These are phyloP conservation scores for Periconia sp. DNA, from an alignment of 2,329 filamentous ascomycete species.

Conservation along the genomic window DNA sequence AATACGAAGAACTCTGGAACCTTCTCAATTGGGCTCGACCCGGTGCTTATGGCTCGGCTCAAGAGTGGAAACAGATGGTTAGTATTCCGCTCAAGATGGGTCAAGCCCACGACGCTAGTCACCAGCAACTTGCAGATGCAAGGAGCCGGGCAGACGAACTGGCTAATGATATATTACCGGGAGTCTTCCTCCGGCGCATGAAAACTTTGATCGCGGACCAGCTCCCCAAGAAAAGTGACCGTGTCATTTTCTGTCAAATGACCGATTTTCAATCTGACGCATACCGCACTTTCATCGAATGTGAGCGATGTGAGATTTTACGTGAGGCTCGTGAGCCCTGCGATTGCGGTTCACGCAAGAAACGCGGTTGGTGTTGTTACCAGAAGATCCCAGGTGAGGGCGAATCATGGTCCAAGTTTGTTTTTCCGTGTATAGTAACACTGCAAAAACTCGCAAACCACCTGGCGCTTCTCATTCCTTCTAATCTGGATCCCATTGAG, in stretches of 20 bases:
- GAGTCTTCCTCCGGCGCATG: conserved; percentile 89
- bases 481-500: conserved; percentile 62
- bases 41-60: conserved; percentile 65
- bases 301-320: conserved; percentile 69
- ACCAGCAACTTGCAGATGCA: conserved; percentile 77
- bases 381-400: conserved; percentile 56
- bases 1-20: conserved; percentile 96
- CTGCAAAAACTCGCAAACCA: conserved; percentile 92
- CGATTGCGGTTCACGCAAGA: conserved; percentile 67
- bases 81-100: conserved; percentile 79
- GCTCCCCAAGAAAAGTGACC: conserved; percentile 90
- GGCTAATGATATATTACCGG: conserved; percentile 82
- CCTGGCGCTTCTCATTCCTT: conserved; percentile 81
- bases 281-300: conserved; percentile 79
- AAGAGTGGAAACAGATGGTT: conserved; percentile 78
- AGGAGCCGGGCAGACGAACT: conserved; percentile 81
- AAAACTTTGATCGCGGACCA: conserved; percentile 91
- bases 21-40: conserved; percentile 96
- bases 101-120: conserved; percentile 88
- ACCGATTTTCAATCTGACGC: conserved; percentile 78
- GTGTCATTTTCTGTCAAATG: conserved; percentile 91
- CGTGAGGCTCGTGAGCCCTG: conserved; percentile 69
- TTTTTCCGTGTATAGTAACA: conserved; percentile 82
- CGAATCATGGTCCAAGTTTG: conserved; percentile 70
- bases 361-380: conserved; percentile 81